Evolutionary conservation across 1,284 basidiomycete species (phyloP).

Genomic region (Microbotryomycetes sp.): DNA sequence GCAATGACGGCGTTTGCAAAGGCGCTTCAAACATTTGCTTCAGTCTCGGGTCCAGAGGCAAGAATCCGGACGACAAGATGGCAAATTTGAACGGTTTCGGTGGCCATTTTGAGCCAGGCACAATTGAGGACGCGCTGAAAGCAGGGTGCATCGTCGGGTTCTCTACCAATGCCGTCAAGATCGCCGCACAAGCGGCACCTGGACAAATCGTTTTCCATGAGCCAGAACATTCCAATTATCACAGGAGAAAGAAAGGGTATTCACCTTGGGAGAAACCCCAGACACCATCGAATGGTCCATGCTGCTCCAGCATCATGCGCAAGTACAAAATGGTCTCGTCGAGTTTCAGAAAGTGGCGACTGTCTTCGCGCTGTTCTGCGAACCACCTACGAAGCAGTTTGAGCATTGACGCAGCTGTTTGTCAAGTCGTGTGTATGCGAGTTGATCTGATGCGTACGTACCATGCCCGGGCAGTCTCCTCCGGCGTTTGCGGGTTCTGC

Average conservation of each 20-base stretch:
- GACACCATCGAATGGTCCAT: conserved; percentile 44
- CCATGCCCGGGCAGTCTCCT: conserved; percentile 69
- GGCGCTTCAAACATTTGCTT: conserved; percentile 42
- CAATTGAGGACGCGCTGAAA: conserved; percentile 48
- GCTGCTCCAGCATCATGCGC: conserved; percentile 43
- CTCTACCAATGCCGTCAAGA: conserved; percentile 25
- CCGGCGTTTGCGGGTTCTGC: conserved; percentile 49
- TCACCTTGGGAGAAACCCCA: conserved; percentile 47
- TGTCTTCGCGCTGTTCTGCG: conserved; percentile 41
- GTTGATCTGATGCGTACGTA: conserved; percentile 50
- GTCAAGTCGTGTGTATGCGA: conserved; percentile 42
- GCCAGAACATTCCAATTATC: background rate
- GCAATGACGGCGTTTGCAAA: conserved; percentile 58
- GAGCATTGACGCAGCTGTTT: too few species aligned
- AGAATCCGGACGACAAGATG: conserved; percentile 61
- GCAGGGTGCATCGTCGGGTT: conserved; percentile 53
- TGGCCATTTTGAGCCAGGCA: conserved; percentile 49
- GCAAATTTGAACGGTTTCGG: conserved; percentile 37
- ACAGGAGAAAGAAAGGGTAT: conserved; percentile 4
- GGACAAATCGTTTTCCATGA: background rate
- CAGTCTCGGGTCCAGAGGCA: conserved; percentile 48
- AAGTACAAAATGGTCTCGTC: conserved; percentile 51
- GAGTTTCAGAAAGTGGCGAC: conserved; percentile 38
- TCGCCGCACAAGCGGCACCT: conserved; percentile 23
- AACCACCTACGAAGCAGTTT: conserved; percentile 44